Conservation (phyloP, 202 grass and related monocot species). For the Dendrocalamus latiflorus region DNA sequence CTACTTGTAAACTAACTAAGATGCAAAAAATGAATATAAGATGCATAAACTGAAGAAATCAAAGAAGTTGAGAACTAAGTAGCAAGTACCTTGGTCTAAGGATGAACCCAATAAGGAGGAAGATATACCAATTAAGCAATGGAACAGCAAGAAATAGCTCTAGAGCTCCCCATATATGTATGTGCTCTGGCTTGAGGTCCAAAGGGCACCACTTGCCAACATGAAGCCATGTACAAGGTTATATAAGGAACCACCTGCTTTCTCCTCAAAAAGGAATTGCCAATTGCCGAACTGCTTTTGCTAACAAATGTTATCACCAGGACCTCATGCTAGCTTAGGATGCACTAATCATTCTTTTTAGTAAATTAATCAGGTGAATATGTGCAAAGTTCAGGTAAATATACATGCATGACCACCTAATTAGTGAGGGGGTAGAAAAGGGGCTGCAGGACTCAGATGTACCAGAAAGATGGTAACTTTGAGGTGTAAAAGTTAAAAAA, state of each 20-base stretch:
- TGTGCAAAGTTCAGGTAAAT: conserved; percentile 20
- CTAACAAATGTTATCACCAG: too few relatives aligned
- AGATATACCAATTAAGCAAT: not conserved
- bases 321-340: conserved; percentile 32
- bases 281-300: conserved; percentile 33
- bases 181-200: conserved; percentile 2
- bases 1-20: not conserved
- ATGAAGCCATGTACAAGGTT: conserved; percentile 13
- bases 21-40: not conserved
- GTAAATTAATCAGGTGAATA: conserved; percentile 35
- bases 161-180: not conserved
- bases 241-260: conserved; percentile 19
- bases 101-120: not conserved
- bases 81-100: conserved; percentile 26
- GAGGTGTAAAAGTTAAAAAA: not conserved
- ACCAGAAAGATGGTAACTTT: conserved; percentile 32
- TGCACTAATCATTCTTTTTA: conserved; percentile 35
- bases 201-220: conserved; percentile 19
- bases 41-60: not conserved
- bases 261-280: conserved; percentile 18
- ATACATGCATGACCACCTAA: conserved; percentile 2
- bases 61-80: not conserved
- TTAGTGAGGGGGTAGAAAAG: not conserved
- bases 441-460: not conserved
- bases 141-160: not conserved